These are phyloP conservation scores for Penicillium waksmanii DNA, from an alignment of 495 filamentous ascomycete species.

Conservation along the genomic window DNA sequence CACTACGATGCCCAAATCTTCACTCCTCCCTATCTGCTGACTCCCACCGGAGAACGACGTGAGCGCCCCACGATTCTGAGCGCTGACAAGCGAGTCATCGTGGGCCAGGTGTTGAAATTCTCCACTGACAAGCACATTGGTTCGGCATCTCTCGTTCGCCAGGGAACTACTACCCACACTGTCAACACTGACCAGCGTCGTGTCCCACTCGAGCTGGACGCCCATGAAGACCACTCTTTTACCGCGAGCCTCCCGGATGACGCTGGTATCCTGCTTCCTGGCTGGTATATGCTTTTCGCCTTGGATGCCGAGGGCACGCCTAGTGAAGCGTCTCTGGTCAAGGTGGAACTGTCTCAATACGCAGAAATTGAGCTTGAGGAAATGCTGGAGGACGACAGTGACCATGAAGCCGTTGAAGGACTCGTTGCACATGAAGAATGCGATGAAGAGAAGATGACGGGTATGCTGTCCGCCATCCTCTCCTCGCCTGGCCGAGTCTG, in stretches of 20 bases:
- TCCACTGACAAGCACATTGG: slow-evolving; percentile 1
- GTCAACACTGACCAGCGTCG: slow-evolving; percentile 64
- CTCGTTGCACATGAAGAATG: background rate
- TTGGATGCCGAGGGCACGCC: slow-evolving; percentile 52
- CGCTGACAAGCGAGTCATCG: slow-evolving; percentile 19
- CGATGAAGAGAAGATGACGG: slow-evolving; percentile 1
- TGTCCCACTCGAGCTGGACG: slow-evolving; percentile 36
- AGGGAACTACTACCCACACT: slow-evolving; percentile 56
- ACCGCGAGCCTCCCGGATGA: slow-evolving; percentile 31
- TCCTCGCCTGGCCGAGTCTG: slow-evolving; percentile 8
- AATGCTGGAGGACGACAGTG: slow-evolving; percentile 1
- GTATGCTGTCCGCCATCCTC: background rate
- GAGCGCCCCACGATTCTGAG: slow-evolving; percentile 42
- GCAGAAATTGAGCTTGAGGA: slow-evolving; percentile 8
- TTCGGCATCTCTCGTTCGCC: slow-evolving; percentile 45
- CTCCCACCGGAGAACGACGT: slow-evolving; percentile 41
- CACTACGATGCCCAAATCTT: slow-evolving; percentile 64
- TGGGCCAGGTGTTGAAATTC: slow-evolving; percentile 28
- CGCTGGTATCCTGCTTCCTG: slow-evolving; percentile 55
- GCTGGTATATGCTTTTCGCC: slow-evolving; percentile 63
- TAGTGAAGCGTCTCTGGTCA: slow-evolving; percentile 37
- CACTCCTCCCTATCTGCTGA: slow-evolving; percentile 58
- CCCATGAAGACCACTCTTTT: background rate
- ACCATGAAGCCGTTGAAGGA: background rate
- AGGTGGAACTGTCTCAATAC: slow-evolving; percentile 20